A percentile compares a stretch with the other conserved stretches of the same genome.
phyloP scores from a whole-genome alignment of 2,329 filamentous ascomycete genomes.

The Fusarium setosum region DNA sequence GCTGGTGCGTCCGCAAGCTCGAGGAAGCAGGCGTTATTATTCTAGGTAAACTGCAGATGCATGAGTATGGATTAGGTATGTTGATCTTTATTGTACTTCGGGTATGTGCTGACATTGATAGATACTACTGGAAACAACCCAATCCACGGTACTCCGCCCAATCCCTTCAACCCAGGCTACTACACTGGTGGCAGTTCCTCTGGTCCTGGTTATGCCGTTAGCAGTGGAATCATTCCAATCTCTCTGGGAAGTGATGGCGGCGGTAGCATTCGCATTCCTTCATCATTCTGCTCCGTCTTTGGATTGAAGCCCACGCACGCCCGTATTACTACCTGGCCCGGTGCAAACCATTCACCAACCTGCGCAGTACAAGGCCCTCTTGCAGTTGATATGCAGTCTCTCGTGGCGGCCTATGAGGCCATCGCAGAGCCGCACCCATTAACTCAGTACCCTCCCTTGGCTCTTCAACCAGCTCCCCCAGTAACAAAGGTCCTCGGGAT shows the following conservation, averaged over 20 bases:
- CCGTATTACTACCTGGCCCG: slow-evolving; percentile 72
- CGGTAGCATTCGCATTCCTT: slow-evolving; percentile 79
- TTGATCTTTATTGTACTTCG: background rate
- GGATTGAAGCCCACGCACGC: slow-evolving; percentile 79
- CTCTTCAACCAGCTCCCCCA: slow-evolving; percentile 37
- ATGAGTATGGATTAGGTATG: slow-evolving; percentile 77
- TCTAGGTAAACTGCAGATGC: slow-evolving; percentile 80
- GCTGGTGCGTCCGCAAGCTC: slow-evolving; percentile 78
- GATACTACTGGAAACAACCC: slow-evolving; percentile 83
- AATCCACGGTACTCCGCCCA: slow-evolving; percentile 77
- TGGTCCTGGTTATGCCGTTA: slow-evolving; percentile 78
- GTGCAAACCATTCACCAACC: slow-evolving; percentile 67
- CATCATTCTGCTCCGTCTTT: slow-evolving; percentile 78
- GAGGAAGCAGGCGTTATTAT: slow-evolving; percentile 78
- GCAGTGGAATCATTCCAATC: slow-evolving; percentile 75
- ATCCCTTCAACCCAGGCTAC: slow-evolving; percentile 78
- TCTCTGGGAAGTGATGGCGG: slow-evolving; percentile 80
- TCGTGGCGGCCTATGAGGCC: slow-evolving; percentile 73
- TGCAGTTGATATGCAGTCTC: slow-evolving; percentile 73
- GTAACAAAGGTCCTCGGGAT: slow-evolving; percentile 69
- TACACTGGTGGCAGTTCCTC: slow-evolving; percentile 84
- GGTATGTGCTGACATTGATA: slow-evolving; percentile 39
- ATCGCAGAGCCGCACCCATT: slow-evolving; percentile 72
- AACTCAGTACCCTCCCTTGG: slow-evolving; percentile 62
- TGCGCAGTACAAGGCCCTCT: slow-evolving; percentile 76